These are phyloP conservation scores for Colletotrichum falcatum DNA, from an alignment of 2,329 filamentous ascomycete genomes.

Conservation along the genomic window DNA sequence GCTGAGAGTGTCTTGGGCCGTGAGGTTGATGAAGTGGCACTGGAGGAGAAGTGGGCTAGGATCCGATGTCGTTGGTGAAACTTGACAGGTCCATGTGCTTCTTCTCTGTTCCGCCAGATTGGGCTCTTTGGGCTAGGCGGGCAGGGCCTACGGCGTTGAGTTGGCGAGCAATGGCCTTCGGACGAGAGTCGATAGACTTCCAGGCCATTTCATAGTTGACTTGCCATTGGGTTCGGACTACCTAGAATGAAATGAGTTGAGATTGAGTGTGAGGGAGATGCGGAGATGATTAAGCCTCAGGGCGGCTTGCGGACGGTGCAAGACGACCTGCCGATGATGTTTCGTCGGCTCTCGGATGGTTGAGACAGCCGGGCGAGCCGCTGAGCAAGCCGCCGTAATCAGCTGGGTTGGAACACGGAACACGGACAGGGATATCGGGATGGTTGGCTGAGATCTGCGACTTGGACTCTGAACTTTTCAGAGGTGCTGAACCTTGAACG, in stretches of 20 bases:
- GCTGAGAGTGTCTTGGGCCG: not conserved
- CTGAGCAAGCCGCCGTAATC: not conserved
- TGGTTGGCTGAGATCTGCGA: constrained; percentile 1
- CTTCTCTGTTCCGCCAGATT: not conserved
- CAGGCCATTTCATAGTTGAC: not conserved
- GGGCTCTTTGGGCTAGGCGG: not conserved
- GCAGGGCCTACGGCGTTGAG: not conserved
- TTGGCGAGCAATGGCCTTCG: constrained; percentile 24
- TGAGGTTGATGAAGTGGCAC: not conserved
- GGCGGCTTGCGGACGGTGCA: constrained; percentile 32
- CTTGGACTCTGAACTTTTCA: not conserved
- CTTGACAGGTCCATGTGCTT: constrained; percentile 30
- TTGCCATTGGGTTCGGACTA: not conserved
- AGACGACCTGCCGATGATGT: constrained; percentile 26
- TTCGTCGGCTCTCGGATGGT: constrained; percentile 39
- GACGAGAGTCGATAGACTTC: constrained; percentile 10
- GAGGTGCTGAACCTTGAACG: constrained; percentile 10
- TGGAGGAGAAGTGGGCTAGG: constrained; percentile 8
- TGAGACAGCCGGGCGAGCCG: constrained; percentile 12
- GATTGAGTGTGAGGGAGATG: constrained; percentile 1
- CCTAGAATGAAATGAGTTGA: not conserved
- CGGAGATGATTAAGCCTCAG: constrained; percentile 8
- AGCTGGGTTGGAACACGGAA: not conserved
- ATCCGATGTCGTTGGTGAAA: constrained; percentile 33
- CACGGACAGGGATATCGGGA: not conserved